Evolutionary conservation across 73 alveolate genomes (phyloP).

Genomic region (Paraurostyla sp.): DNA sequence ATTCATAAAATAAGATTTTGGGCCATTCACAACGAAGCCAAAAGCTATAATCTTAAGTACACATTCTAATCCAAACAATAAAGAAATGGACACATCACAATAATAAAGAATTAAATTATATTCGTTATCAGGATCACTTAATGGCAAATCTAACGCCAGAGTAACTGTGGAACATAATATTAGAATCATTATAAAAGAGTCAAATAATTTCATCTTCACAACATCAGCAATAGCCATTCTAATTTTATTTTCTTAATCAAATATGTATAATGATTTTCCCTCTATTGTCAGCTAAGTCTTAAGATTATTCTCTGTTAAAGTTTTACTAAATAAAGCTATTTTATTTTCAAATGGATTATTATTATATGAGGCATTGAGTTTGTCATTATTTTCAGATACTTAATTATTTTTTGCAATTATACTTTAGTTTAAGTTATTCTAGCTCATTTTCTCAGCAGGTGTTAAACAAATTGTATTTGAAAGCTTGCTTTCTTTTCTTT

Average conservation of each 20-base stretch:
- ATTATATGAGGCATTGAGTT: neutral
- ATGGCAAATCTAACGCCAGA: conserved; percentile 72
- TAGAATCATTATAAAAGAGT: conserved; percentile 50
- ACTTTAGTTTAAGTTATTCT: no score
- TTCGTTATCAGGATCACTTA: conserved; percentile 62
- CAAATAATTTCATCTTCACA: conserved; percentile 21
- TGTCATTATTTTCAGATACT: neutral
- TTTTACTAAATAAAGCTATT: conserved; percentile 48
- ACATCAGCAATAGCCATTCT: neutral
- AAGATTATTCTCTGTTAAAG: conserved; percentile 41
- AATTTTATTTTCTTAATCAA: neutral
- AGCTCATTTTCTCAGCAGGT: no score
- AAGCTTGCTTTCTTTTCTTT: no score
- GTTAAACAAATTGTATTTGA: no score
- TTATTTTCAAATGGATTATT: conserved; percentile 29
- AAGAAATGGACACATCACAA: neutral
- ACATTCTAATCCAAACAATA: conserved; percentile 18
- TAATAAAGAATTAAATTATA: neutral
- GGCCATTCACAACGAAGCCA: conserved; percentile 34
- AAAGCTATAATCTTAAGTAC: conserved; percentile 22
- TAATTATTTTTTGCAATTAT: neutral
- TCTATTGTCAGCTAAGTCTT: neutral
- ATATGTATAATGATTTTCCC: conserved; percentile 27
- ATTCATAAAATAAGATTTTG: neutral
- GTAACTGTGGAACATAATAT: conserved; percentile 69